Conservation (phyloP, 192 early-diverging fungal genomes). For the Coemansia asiatica region DNA sequence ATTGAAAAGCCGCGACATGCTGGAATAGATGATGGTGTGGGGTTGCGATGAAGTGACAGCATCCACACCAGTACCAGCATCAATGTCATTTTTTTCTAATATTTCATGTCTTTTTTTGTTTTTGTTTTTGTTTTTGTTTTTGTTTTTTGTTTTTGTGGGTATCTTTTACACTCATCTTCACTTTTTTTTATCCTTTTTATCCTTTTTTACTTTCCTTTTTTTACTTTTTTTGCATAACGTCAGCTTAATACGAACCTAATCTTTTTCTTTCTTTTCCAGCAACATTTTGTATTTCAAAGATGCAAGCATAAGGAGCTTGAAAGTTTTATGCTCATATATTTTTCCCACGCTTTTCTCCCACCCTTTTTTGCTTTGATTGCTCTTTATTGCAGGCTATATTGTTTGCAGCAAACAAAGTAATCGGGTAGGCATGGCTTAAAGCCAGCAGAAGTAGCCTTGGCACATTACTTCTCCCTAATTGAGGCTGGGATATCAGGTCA, state of each 20-base stretch:
- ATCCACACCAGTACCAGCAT: neutral
- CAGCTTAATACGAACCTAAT: neutral
- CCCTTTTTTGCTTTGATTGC: neutral
- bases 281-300: neutral
- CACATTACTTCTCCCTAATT: too few relatives aligned
- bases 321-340: neutral
- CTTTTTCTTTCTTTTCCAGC: neutral
- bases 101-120: too few relatives aligned
- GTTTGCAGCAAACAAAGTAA: neutral
- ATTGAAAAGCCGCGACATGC: neutral
- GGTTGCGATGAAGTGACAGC: neutral
- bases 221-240: neutral
- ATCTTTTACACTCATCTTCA: too few relatives aligned
- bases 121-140: too few relatives aligned
- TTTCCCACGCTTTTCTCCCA: constrained; percentile 6
- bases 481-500: too few relatives aligned
- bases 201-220: neutral
- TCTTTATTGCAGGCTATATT: neutral
- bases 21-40: neutral
- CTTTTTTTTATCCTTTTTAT: neutral
- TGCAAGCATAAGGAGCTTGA: neutral
- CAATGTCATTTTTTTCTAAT: neutral
- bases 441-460: too few relatives aligned
- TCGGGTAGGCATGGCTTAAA: neutral
- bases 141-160: too few relatives aligned